Evolutionary conservation across 2,329 filamentous ascomycete genomes (phyloP).

Genomic region (Sclerotinia glacialis): DNA sequence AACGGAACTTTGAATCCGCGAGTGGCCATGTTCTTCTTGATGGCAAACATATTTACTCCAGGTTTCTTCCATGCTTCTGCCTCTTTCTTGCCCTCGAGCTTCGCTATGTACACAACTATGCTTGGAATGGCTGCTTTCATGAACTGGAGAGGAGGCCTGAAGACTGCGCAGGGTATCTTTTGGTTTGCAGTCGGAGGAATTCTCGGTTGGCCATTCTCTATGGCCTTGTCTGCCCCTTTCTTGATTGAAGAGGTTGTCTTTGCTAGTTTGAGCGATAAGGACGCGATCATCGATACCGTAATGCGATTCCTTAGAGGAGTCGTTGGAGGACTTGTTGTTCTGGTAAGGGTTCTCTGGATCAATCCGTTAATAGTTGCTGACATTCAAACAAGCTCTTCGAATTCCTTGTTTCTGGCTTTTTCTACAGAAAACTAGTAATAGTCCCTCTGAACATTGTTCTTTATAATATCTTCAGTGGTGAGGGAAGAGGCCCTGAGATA

Average conservation of each 20-base stretch:
- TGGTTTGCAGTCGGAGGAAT: conserved; percentile 86
- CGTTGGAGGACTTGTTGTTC: conserved; percentile 42
- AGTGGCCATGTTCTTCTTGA: conserved; percentile 80
- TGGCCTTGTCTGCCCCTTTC: conserved; percentile 77
- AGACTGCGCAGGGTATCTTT: conserved; percentile 78
- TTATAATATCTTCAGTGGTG: conserved; percentile 88
- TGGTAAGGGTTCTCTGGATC: conserved; percentile 30
- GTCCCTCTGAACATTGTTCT: conserved; percentile 91
- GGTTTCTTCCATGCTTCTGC: conserved; percentile 92
- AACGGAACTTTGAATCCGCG: conserved; percentile 74
- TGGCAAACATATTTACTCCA: conserved; percentile 73
- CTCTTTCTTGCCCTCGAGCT: conserved; percentile 87
- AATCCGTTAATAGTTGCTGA: conserved; percentile 32
- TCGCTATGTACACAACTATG: conserved; percentile 93
- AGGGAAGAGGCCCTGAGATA: conserved; percentile 77
- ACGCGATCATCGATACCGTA: conserved; percentile 58
- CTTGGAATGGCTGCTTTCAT: conserved; percentile 85
- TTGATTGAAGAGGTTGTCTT: conserved; percentile 71
- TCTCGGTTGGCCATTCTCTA: conserved; percentile 92
- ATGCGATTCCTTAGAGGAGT: conserved; percentile 65
- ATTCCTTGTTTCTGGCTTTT: conserved; percentile 71
- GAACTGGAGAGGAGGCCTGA: conserved; percentile 78
- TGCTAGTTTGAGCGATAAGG: conserved; percentile 51
- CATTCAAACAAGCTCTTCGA: conserved; percentile 58
- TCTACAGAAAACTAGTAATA: conserved; percentile 74